Conservation (phyloP, 2,329 filamentous ascomycete species). For the Colletotrichum higginsianum region DNA sequence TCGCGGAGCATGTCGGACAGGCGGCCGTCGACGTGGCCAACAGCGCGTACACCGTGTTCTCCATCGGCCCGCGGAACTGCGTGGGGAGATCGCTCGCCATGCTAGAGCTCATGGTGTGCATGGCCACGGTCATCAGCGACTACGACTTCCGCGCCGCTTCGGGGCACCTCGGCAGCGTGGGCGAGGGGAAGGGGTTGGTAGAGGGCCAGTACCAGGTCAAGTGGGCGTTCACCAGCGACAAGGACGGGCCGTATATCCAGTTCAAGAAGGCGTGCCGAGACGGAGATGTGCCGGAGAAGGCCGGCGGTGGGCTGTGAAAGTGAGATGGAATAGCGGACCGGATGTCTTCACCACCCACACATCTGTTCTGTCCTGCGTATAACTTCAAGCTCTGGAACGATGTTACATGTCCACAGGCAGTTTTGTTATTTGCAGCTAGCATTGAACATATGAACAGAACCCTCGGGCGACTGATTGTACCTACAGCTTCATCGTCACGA, state of each 20-base stretch:
- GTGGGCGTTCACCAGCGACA: slow-evolving; percentile 33
- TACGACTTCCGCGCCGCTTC: slow-evolving; percentile 25
- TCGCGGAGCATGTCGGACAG: neutral
- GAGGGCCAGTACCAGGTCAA: slow-evolving; percentile 20
- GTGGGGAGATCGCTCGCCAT: slow-evolving; percentile 29
- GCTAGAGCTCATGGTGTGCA: slow-evolving; percentile 25
- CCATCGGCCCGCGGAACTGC: slow-evolving; percentile 27
- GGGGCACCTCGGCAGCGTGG: slow-evolving; percentile 6
- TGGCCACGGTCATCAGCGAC: slow-evolving; percentile 28
- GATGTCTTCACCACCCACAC: no score
- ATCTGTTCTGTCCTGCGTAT: no score
- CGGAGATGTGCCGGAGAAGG: no score
- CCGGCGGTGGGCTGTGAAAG: no score
- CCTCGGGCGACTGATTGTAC: no score
- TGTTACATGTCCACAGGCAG: no score
- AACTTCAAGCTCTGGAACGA: no score
- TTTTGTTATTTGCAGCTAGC: no score
- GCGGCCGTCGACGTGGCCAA: slow-evolving; percentile 19
- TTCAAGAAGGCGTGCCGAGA: neutral
- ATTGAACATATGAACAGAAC: no score
- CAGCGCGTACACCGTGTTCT: slow-evolving; percentile 19
- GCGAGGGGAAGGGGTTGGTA: slow-evolving; percentile 6
- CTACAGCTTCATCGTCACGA: no score
- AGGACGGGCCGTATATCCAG: slow-evolving; percentile 28
- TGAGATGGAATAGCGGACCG: no score